These are phyloP conservation scores for Hyphopichia wangnamkhiaoensis DNA, from an alignment of 1,139 yeast species.

Conservation along the genomic window DNA sequence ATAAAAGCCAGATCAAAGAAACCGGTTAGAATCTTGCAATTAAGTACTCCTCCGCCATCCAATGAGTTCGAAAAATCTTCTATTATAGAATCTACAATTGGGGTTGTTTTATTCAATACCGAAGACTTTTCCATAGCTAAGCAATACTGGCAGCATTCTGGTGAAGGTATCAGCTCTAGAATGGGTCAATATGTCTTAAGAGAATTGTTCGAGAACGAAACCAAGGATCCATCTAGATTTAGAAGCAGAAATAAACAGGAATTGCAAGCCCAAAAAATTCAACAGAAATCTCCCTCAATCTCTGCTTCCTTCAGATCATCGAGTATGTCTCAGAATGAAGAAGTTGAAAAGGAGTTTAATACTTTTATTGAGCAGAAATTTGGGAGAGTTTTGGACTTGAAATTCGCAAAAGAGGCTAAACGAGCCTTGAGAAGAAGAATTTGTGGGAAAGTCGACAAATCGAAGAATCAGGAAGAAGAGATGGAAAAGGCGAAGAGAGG, in stretches of 20 bases:
- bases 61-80: conserved; percentile 59
- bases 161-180: conserved; percentile 91
- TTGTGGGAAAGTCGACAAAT: conserved; percentile 61
- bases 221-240: conserved; percentile 7
- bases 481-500: conserved; percentile 35
- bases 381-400: conserved; percentile 83
- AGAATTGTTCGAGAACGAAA: conserved; percentile 49
- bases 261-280: conserved; percentile 40
- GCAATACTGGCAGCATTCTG: conserved; percentile 94
- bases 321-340: conserved; percentile 26
- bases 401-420: conserved; percentile 76
- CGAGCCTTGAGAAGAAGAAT: conserved; percentile 72
- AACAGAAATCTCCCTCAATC: conserved; percentile 36
- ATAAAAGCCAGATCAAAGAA: conserved; percentile 42
- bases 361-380: conserved; percentile 83
- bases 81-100: conserved; percentile 65
- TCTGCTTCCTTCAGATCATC: conserved; percentile 25
- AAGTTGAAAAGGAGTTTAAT: conserved; percentile 54
- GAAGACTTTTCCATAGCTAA: conserved; percentile 64
- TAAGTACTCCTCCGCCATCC: conserved; percentile 71
- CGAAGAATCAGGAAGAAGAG: conserved; percentile 33
- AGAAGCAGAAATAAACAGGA: conserved; percentile 26
- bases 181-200: conserved; percentile 80
- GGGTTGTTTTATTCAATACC: conserved; percentile 74
- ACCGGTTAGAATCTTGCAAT: conserved; percentile 68